Base-by-base conservation (phyloP, 2,329 filamentous ascomycete genomes). In the Fusarium liriodendri region DNA sequence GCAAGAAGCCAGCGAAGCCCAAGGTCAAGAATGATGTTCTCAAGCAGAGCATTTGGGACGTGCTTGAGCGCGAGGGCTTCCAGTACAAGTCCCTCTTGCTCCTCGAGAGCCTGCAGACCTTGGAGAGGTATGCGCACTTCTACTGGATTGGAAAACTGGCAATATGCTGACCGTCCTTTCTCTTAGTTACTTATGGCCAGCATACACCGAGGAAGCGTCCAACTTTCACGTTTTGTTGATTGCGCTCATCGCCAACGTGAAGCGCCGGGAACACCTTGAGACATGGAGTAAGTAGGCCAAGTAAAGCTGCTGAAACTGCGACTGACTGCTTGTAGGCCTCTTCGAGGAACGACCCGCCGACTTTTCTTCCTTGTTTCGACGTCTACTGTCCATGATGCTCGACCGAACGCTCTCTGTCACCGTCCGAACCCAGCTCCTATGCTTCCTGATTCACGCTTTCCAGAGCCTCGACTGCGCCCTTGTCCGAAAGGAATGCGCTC, bases 401-500 rank as follows among this genome's bases (percentile, higher is more conserved):
- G 94, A 96, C 79, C 86, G 84, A 71, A 91, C 92, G 3, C 83
- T 95, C 22, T 87, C 92, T 25, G 84, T 89, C 40, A 85, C 87
- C 32, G 89, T 98, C 64, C 91, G 94, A 70, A 94, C 93, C 10
- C 92, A 97, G 62, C 89, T 98, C n/a, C 86, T 99, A 25, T 93
- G 90, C 27, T 98, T 98, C 83, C 88, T 98, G 71, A 97, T 97
- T 60, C 91, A 92, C 75, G 94, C 96, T 38, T 99, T 98, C 80
- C 95, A 98, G 82, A 98, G 95, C 55, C 87, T 99, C 35, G 97
- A 99, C 81, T 95, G 92, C 80, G 89, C 90, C 40, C 89, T 97
- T 65, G 94, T 99, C 59, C 92, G 97, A 72, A 98, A 98, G 82
- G 97, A 99, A 86, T 98, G 97, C 83, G 97, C 96, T 8, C 95